phyloP scores from a whole-genome alignment of 2,329 filamentous ascomycete species.

The Coleophoma crateriformis region DNA sequence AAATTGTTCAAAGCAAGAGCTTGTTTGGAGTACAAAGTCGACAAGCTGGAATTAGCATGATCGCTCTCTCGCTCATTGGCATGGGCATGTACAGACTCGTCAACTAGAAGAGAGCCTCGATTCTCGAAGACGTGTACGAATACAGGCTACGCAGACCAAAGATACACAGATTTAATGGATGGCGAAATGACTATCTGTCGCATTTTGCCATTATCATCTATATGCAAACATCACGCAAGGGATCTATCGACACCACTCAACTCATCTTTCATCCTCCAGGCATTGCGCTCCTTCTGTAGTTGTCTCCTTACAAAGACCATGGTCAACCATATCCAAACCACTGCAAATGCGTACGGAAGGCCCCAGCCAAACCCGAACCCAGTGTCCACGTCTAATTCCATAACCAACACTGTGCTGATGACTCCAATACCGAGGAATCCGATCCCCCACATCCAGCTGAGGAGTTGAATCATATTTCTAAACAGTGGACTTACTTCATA shows the following conservation, averaged over 20 bases:
- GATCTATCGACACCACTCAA: neutral
- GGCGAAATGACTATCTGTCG: no score
- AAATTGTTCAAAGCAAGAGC: slow-evolving; percentile 63
- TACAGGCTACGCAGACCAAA: neutral
- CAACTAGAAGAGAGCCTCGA: slow-evolving; percentile 14
- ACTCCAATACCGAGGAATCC: slow-evolving; percentile 17
- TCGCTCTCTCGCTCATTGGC: slow-evolving; percentile 63
- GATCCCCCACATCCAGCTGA: slow-evolving; percentile 25
- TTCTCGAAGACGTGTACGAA: neutral
- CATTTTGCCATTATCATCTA: slow-evolving; percentile 2
- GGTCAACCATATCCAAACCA: slow-evolving; percentile 10
- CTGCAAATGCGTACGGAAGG: slow-evolving; percentile 15
- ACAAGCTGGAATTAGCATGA: slow-evolving; percentile 58
- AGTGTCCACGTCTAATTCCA: slow-evolving; percentile 14
- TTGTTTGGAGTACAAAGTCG: slow-evolving; percentile 69
- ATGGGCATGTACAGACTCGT: slow-evolving; percentile 57
- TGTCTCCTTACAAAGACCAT: slow-evolving; percentile 13
- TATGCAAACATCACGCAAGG: slow-evolving; percentile 2
- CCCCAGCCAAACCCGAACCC: slow-evolving; percentile 23
- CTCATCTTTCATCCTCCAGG: slow-evolving; percentile 13
- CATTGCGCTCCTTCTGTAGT: slow-evolving; percentile 11
- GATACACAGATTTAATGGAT: no score
- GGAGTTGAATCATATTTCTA: slow-evolving; percentile 16
- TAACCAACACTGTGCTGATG: slow-evolving; percentile 17
- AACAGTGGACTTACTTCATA: slow-evolving; percentile 19